Conservation (phyloP, 768 basidiomycete species). For the Lactarius deliciosus region DNA sequence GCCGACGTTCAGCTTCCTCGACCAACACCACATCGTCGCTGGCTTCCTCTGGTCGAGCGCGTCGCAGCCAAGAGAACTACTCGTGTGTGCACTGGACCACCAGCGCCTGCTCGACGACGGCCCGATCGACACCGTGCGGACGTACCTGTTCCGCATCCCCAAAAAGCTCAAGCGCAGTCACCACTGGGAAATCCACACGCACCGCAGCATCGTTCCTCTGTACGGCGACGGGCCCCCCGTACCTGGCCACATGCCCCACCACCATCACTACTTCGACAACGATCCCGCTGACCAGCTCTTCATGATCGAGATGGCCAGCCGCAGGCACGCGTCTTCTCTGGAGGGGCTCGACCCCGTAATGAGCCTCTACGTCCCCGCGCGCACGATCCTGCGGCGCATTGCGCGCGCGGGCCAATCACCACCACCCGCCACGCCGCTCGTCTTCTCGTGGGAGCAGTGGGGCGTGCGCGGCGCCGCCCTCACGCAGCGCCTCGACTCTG, state of each 20-base stretch:
- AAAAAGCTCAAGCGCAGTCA: not conserved
- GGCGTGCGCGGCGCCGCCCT: not conserved
- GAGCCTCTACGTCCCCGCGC: not conserved
- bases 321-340: not conserved
- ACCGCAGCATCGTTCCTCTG: not conserved
- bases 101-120: not conserved
- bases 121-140: not conserved
- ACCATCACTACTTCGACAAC: conserved; percentile 2
- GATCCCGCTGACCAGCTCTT: conserved; percentile 7
- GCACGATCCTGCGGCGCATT: conserved; percentile 1
- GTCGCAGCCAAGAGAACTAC: conserved; percentile 1
- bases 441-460: conserved; percentile 2
- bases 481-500: not conserved
- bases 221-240: not conserved
- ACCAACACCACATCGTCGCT: conserved; percentile 8
- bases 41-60: conserved; percentile 7
- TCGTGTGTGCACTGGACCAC: conserved; percentile 6
- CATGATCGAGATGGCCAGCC: conserved; percentile 13
- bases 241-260: too few species aligned
- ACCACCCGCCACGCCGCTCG: not conserved
- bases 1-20: conserved; percentile 13
- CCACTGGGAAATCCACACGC: conserved; percentile 6
- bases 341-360: not conserved
- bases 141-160: conserved; percentile 3
- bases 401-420: not conserved